A percentile compares a stretch with the other conserved stretches of the same genome.
phyloP scores from a whole-genome alignment of 2,329 filamentous ascomycete genomes.

The Nannizzia gypsea region DNA sequence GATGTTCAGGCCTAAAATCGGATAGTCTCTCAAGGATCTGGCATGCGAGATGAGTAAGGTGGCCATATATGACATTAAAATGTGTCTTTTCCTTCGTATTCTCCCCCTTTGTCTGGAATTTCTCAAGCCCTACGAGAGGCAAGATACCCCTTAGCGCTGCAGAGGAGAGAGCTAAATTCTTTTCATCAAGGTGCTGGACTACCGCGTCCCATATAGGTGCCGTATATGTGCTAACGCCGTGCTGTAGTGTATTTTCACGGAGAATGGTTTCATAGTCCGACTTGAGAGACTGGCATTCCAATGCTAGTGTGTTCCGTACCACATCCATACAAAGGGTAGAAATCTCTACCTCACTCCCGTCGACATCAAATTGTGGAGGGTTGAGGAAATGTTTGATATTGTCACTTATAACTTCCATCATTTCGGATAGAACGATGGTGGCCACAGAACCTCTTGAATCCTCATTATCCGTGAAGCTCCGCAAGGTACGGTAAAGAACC shows the following conservation, averaged over 20 bases:
- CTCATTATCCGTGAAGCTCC: constrained; percentile 38
- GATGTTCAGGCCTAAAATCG: constrained; percentile 58
- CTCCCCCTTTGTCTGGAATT: constrained; percentile 46
- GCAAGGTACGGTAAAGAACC: constrained; percentile 36
- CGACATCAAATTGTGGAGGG: constrained; percentile 40
- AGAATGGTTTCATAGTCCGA: constrained; percentile 58
- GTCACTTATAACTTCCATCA: constrained; percentile 35
- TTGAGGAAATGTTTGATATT: constrained; percentile 47
- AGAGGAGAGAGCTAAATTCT: constrained; percentile 60
- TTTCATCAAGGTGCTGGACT: constrained; percentile 53
- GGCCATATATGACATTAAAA: constrained; percentile 64
- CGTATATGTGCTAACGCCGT: constrained; percentile 58
- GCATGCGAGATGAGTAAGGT: constrained; percentile 52
- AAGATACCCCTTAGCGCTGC: constrained; percentile 60
- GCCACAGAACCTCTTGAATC: constrained; percentile 35
- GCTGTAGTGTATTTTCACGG: constrained; percentile 49
- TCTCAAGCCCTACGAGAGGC: constrained; percentile 62
- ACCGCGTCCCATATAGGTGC: constrained; percentile 68
- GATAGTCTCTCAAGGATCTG: constrained; percentile 66
- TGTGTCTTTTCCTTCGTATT: constrained; percentile 45
- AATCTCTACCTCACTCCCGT: constrained; percentile 41
- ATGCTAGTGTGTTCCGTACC: constrained; percentile 52
- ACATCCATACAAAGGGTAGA: constrained; percentile 50
- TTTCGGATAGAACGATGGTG: constrained; percentile 38
- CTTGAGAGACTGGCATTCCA: constrained; percentile 60